These are phyloP conservation scores for Monilinia fructicola DNA, from an alignment of 2,329 filamentous ascomycete genomes.

Conservation along the genomic window DNA sequence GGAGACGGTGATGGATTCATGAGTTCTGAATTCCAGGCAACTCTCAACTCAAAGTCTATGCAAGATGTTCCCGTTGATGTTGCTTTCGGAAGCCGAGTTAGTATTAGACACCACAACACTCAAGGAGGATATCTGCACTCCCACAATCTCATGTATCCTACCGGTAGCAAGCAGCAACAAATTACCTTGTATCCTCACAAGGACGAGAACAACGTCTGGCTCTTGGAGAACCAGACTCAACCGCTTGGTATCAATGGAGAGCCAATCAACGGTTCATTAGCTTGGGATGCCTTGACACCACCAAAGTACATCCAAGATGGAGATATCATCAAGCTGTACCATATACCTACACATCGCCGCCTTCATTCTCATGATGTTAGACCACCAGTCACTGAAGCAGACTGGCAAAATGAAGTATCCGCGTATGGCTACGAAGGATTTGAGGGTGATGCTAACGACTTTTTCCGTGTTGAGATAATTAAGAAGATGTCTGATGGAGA, in stretches of 20 bases:
- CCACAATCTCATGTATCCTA: conserved; percentile 95
- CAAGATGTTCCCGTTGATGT: conserved; percentile 91
- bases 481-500: conserved; percentile 80
- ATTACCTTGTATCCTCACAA: conserved; percentile 98
- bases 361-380: conserved; percentile 96
- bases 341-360: conserved; percentile 78
- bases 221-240: conserved; percentile 94
- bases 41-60: conserved; percentile 95
- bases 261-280: conserved; percentile 74
- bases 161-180: conserved; percentile 96
- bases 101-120: conserved; percentile 90
- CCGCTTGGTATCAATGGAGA: conserved; percentile 75
- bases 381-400: conserved; percentile 78
- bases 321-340: conserved; percentile 77
- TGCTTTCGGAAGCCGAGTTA: conserved; percentile 81
- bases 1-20: conserved; percentile 99
- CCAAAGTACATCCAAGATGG: conserved; percentile 74
- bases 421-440: conserved; percentile 98
- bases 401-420: conserved; percentile 95
- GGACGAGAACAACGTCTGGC: conserved; percentile 95
- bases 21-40: conserved; percentile 98
- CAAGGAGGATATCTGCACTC: conserved; percentile 98
- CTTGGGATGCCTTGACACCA: conserved; percentile 76
- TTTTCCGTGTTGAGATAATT: conserved; percentile 92
- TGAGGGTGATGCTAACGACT: conserved; percentile 92